Evolutionary conservation across 2,329 filamentous ascomycete genomes (phyloP).

Genomic region (Colletotrichum spinosum): DNA sequence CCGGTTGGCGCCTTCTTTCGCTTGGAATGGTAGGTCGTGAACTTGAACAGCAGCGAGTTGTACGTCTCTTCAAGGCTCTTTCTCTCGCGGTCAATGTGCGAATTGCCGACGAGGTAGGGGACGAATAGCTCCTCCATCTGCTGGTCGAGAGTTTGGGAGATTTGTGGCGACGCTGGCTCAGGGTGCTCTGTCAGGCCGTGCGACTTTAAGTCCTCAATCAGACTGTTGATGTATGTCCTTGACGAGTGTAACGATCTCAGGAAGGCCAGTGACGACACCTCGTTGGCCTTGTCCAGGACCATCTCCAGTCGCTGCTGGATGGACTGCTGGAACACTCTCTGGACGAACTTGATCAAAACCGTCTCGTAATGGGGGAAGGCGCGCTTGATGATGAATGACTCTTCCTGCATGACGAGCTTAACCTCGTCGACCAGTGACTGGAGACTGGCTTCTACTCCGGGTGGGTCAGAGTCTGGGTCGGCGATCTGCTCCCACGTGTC

Average conservation of each 20-base stretch:
- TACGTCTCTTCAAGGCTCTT: conserved; percentile 83
- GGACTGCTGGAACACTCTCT: conserved; percentile 97
- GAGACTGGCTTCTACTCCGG: conserved; percentile 89
- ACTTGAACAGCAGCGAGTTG: conserved; percentile 94
- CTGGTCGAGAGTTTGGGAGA: conserved; percentile 79
- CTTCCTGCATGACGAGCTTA: conserved; percentile 94
- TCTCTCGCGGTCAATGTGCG: conserved; percentile 77
- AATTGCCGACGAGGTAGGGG: conserved; percentile 75
- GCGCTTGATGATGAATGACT: conserved; percentile 95
- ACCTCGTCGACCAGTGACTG: conserved; percentile 95
- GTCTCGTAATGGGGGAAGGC: conserved; percentile 98
- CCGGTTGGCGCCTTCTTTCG: conserved; percentile 90
- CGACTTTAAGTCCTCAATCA: conserved; percentile 93
- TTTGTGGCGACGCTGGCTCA: conserved; percentile 88
- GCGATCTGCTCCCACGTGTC: conserved; percentile 92
- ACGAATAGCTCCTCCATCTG: conserved; percentile 83
- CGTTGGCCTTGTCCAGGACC: conserved; percentile 93
- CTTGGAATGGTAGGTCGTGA: conserved; percentile 91
- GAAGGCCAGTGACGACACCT: conserved; percentile 92
- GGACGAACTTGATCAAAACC: conserved; percentile 91
- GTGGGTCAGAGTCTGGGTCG: conserved; percentile 92
- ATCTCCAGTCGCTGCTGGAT: conserved; percentile 96
- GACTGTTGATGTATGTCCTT: conserved; percentile 84
- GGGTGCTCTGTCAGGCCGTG: conserved; percentile 97
- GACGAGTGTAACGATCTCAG: conserved; percentile 91